Evolutionary conservation across 176 grass and related monocot species (phyloP).

Genomic region (Zoysia japonica): DNA sequence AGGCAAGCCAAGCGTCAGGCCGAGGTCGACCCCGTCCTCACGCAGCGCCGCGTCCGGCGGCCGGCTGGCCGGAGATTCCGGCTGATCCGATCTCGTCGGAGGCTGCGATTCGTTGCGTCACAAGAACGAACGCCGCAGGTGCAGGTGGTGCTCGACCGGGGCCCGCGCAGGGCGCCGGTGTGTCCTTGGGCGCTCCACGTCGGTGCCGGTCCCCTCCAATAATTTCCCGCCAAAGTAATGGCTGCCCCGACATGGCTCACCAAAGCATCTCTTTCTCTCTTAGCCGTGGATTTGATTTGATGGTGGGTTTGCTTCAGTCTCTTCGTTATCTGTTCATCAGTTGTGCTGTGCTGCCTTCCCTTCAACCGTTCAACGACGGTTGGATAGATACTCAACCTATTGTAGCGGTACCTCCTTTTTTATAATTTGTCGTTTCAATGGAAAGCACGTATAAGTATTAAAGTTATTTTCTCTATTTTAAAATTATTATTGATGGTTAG

Average conservation of each 20-base stretch:
- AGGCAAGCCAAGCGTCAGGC: background rate
- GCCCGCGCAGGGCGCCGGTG: background rate
- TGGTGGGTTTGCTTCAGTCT: background rate
- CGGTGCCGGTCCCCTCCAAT: background rate
- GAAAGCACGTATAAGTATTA: background rate
- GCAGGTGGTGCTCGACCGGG: background rate
- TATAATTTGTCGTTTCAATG: no score
- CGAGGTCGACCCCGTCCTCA: background rate
- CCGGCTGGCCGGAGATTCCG: background rate
- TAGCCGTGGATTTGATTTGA: conserved; percentile 13
- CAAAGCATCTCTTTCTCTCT: background rate
- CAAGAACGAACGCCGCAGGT: background rate
- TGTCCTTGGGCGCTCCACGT: background rate
- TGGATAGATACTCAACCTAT: background rate
- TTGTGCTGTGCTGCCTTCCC: background rate
- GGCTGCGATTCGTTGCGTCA: no score
- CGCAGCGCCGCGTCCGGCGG: background rate
- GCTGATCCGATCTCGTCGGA: background rate
- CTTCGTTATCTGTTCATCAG: background rate
- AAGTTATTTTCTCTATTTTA: no score
- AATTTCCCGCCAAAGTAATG: background rate
- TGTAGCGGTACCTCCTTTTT: background rate
- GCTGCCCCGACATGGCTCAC: background rate
- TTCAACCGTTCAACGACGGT: background rate
- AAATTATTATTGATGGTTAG: no score